Evolutionary conservation across 495 filamentous ascomycete genomes (phyloP), one percentile per base, ranked within the genome.

Genomic region (Achaetomiella virescens): DNA sequence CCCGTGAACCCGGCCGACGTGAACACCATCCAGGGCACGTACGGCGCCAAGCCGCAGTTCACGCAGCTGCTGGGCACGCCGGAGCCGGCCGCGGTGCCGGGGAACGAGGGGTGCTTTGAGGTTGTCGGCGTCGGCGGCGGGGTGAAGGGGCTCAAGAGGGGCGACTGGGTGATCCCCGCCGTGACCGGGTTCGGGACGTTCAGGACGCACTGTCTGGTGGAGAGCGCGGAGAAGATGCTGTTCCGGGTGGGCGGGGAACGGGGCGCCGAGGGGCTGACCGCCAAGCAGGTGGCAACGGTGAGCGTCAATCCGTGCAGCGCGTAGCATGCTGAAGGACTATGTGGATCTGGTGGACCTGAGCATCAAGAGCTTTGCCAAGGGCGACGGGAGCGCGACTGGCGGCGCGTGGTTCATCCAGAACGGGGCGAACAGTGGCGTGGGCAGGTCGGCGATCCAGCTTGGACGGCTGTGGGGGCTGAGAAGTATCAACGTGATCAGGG

Each of bases 1-100:
- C 91, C 93, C 45, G 85, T 97, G 65, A 99, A 99, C 79, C 93
- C 93, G 22, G 90, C 93, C 55, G 93, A 99, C 77, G 87, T 99
- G 59, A 98, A 97, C 76, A 79, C 75, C 40, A 75, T 97, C 68
- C 91, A 98, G 75, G 93, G 95, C 47, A 87, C 91, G n/a, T 99
- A 99, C 77, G 90, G 90, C 58, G 81, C 82, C 52, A 86, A 86
- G 63, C 92, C 95, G 0, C 65, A 76, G 33, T 89, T 96, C 71
- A 80, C 81, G 27, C 80, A 78, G 6, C 64, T 78, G 1, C 83
- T 98, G 38, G 87, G 90, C 40, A 97, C 91, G 0, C 36, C 79
- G 40, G 66, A 77, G 6, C 91, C 92, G 6, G 76, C 83, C 43
- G 71, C 61, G 4, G 58, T 77, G 12, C 73, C 76, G 0, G 95